Evolutionary conservation across 768 basidiomycete species (phyloP), one percentile per base, ranked within the genome.

Genomic region (Boletales sp.): DNA sequence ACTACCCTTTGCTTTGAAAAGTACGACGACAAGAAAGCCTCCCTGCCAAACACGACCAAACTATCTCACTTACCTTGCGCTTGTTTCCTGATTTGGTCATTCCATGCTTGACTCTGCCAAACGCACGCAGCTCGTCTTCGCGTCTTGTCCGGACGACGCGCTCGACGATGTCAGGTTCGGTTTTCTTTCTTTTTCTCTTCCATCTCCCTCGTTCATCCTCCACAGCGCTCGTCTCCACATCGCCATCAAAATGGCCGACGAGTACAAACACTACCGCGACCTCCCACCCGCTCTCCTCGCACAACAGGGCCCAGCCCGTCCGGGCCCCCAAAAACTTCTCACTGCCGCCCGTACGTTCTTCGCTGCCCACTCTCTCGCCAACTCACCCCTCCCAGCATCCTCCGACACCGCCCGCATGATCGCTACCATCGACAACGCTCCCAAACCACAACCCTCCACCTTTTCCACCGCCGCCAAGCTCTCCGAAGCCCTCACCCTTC

Each of bases 401-500:
- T 58, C 65, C 63, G 78, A 80, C 45, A 78, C 83, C n/a, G 76
- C 84, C 2, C 77, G 74, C 27, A 81, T 89, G 62, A 86, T 91
- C 52, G 80, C 87, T 3, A 72, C 77, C 41, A 87, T 90, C 51
- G 89, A 90, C 77, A 82, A 81, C 53, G 83, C 83, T 2, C 87
- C 89, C 4, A 72, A 74, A 43, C 69, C 80, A 13, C 77, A 81
- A 54, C 81, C 81, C 0, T 90, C 90, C 5, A 86, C 88, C 0
- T 86, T 92, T 56, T 62, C 78, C 5, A 83, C 86, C 1, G 72
- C 78, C 1, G 66, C 73, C 38, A 79, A 79, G 45, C 81, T 99
- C 43, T 89, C 92, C n/a, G 84, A 92, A 60, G 93, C 94, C 0
- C 83, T 99, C 43, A 83, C 85, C 45, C 79, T 92, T 15, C 92